phyloP scores from a whole-genome alignment of 2,329 filamentous ascomycete species.

The Talaromyces marneffei region DNA sequence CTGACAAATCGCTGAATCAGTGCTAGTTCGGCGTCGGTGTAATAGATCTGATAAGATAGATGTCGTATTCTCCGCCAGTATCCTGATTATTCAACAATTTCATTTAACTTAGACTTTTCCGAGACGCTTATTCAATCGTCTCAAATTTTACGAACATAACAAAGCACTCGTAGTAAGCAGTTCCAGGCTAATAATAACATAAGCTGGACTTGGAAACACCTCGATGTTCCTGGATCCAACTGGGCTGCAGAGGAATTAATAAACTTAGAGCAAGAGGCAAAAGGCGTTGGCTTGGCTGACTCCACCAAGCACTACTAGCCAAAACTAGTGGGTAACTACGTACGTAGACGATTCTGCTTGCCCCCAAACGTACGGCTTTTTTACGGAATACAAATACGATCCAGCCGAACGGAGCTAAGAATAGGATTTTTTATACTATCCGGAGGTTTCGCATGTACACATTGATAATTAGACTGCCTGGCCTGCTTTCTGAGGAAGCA shows the following conservation, averaged over 20 bases:
- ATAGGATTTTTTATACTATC: background rate
- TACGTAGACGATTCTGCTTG: background rate
- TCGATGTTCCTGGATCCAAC: background rate
- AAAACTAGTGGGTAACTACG: background rate
- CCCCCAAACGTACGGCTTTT: background rate
- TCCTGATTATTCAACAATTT: background rate
- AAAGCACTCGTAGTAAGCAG: no score
- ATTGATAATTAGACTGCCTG: background rate
- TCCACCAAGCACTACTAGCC: background rate
- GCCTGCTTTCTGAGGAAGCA: background rate
- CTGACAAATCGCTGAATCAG: background rate
- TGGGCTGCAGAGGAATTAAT: background rate
- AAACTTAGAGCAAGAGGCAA: background rate
- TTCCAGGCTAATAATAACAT: background rate
- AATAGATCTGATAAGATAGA: background rate
- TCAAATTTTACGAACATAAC: background rate
- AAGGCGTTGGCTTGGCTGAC: background rate
- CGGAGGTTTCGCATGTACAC: background rate
- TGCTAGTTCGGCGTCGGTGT: background rate
- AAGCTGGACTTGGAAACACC: background rate
- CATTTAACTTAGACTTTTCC: background rate
- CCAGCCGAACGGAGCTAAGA: background rate
- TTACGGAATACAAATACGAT: conserved; percentile 1
- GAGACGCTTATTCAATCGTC: background rate
- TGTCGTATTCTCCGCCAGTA: background rate